Evolutionary conservation across 2,329 filamentous ascomycete species (phyloP).

Genomic region (Lasiodiplodia citricola): DNA sequence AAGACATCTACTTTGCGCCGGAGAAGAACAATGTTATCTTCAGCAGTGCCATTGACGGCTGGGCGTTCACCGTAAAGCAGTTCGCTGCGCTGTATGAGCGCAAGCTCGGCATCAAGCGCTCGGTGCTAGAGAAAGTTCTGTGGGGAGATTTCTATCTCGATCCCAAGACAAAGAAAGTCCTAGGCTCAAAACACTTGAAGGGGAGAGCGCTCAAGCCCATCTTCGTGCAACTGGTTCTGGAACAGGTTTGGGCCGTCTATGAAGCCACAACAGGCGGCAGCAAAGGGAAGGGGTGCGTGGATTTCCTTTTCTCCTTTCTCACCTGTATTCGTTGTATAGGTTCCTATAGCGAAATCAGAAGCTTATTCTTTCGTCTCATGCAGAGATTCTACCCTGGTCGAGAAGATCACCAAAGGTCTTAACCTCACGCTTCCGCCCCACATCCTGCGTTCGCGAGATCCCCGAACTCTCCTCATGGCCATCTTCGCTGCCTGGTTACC

Average conservation of each 20-base stretch:
- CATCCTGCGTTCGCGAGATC: constrained; percentile 80
- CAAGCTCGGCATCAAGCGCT: constrained; percentile 93
- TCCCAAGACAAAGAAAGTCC: constrained; percentile 92
- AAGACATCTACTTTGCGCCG: constrained; percentile 96
- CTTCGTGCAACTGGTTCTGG: constrained; percentile 95
- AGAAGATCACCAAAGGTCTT: constrained; percentile 94
- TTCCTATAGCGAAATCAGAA: constrained; percentile 38
- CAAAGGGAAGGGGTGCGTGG: constrained; percentile 75
- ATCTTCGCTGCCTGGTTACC: constrained; percentile 92
- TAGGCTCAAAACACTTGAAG: constrained; percentile 90
- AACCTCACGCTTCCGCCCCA: constrained; percentile 85
- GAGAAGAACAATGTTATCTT: constrained; percentile 99
- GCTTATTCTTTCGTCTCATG: constrained; percentile 43
- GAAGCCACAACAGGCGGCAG: constrained; percentile 84
- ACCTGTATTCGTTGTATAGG: constrained; percentile 25
- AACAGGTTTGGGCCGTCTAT: constrained; percentile 96
- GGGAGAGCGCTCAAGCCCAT: constrained; percentile 91
- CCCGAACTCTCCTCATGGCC: constrained; percentile 80
- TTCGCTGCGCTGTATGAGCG: constrained; percentile 94
- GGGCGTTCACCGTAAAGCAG: constrained; percentile 95
- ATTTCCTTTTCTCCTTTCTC: constrained; percentile 41
- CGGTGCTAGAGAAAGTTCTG: constrained; percentile 85
- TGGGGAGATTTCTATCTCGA: constrained; percentile 98
- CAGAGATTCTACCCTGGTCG: constrained; percentile 77
- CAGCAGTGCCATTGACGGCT: constrained; percentile 96